These are phyloP conservation scores for Tanozyma kutaoensis DNA, from an alignment of 805 yeast genomes.

Conservation along the genomic window DNA sequence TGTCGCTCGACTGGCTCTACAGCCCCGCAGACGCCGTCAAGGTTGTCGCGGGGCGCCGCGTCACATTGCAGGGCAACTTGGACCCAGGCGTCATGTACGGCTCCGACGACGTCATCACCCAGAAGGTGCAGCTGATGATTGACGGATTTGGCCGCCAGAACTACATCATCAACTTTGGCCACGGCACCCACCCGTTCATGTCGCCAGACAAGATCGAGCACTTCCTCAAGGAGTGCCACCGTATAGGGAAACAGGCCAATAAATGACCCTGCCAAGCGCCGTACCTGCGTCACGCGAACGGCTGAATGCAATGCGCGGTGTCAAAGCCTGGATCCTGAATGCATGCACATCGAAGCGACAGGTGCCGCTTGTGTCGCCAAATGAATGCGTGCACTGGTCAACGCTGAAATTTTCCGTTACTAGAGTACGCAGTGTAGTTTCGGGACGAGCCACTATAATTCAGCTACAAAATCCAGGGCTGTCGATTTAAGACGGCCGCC, in stretches of 20 bases:
- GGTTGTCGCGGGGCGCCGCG: conserved; percentile 56
- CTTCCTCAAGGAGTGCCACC: conserved; percentile 80
- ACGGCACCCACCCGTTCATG: conserved; percentile 97
- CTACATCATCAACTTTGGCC: conserved; percentile 93
- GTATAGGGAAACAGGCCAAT: conserved; percentile 53
- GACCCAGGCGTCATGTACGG: conserved; percentile 97
- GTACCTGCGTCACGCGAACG: too few relatives aligned
- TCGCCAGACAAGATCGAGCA: conserved; percentile 79
- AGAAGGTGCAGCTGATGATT: conserved; percentile 81
- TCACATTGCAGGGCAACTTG: conserved; percentile 83
- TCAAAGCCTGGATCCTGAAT: too few relatives aligned
- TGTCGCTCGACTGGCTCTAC: conserved; percentile 90
- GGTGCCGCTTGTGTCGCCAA: too few relatives aligned
- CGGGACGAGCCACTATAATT: too few relatives aligned
- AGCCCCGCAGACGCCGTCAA: conserved; percentile 77
- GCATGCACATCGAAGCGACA: too few relatives aligned
- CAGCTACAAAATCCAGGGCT: too few relatives aligned
- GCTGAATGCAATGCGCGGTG: too few relatives aligned
- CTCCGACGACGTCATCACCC: conserved; percentile 62
- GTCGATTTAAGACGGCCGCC: too few relatives aligned
- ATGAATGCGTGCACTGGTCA: too few relatives aligned
- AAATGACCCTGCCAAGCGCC: too few relatives aligned
- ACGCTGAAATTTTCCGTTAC: too few relatives aligned
- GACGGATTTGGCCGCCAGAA: conserved; percentile 78
- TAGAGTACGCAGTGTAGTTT: too few relatives aligned